Percentiles rank a stretch among this genome's conserved stretches.
Conservation (phyloP, 2,329 filamentous ascomycete species). For the Onygenales sp. region DNA sequence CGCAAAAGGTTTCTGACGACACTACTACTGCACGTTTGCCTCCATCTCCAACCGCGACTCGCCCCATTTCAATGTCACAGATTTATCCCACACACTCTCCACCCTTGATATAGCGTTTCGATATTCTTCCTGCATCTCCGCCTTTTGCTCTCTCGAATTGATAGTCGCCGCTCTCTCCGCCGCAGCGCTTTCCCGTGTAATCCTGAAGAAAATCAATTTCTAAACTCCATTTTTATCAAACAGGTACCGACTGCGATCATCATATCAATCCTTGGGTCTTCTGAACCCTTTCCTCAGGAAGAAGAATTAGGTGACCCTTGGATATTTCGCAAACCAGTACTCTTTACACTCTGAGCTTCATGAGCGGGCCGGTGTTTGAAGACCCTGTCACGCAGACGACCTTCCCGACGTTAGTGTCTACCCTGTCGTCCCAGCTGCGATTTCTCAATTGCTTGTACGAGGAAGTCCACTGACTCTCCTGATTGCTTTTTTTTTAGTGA, state of each 20-base stretch:
- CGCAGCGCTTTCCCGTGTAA: neutral
- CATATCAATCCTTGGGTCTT: conserved; percentile 8
- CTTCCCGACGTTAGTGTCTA: conserved; percentile 30
- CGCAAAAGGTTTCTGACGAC: conserved; percentile 3
- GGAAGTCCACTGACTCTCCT: conserved; percentile 2
- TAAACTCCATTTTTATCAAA: neutral
- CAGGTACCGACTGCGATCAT: conserved; percentile 10
- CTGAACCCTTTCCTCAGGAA: conserved; percentile 5
- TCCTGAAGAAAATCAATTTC: neutral
- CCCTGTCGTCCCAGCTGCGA: neutral
- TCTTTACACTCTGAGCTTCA: conserved; percentile 25
- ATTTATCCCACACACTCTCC: conserved; percentile 14
- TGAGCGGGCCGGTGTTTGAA: conserved; percentile 34
- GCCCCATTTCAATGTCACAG: conserved; percentile 3
- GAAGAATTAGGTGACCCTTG: conserved; percentile 7
- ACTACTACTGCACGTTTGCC: neutral
- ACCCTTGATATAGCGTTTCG: conserved; percentile 14
- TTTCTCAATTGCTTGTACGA: conserved; percentile 5
- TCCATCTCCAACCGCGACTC: conserved; percentile 4
- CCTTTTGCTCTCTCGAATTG: conserved; percentile 15
- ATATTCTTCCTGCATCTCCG: conserved; percentile 5
- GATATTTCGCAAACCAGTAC: conserved; percentile 5
- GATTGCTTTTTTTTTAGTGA: conserved; percentile 14
- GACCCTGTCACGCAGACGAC: conserved; percentile 31
- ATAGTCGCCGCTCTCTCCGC: neutral